Evolutionary conservation across 345 rosid genomes (phyloP), one percentile per base, ranked within the genome.

Genomic region (Linum tenue): DNA sequence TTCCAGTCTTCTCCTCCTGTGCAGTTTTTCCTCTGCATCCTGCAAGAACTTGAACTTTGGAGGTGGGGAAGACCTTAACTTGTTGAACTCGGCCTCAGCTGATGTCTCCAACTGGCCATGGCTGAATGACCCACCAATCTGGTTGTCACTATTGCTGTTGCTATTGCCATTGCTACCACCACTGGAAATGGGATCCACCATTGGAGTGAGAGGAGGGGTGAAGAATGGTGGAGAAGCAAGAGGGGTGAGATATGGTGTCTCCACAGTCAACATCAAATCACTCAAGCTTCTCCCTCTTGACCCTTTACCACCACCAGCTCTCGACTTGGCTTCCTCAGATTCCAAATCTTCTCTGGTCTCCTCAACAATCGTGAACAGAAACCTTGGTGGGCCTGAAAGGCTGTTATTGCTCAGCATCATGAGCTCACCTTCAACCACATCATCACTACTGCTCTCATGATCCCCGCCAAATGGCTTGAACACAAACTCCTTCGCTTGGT

Each of bases 271-370:
- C 56, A 90, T 72, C 73, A 90, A 72, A 77, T 90, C 96, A 70
- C 89, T 82, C 61, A 90, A 73, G 60, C 96, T 94, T 64, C 76
- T 80, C 50, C 81, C 72, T 72, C 83, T 76, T 10, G 83, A 77
- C 40, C 71, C 76, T 67, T 75, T 70, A 40, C 67, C 68, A 50
- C 76, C 70, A 36, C 80, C 85, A 64, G 67, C 72, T 40, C 69
- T 81, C 7, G 96, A 80, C 63, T 79, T 86, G 2, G 77, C 85
- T 64, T 89, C 96, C 76, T 89, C 89, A 69, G 86, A 82, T 68
- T 92, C 98, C 79, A 89, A 77, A 75, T 88, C 97, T 71, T 88
- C 96, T 60, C 73, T 86, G 67, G 96, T 94, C 77, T 94, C 99
- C 69, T 94, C 99, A 55, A 76, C 55, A 41, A 94, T 94, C 60